Percentiles rank a stretch among this genome's conserved stretches.
These are phyloP conservation scores for Wickerhamiella galacta DNA, from an alignment of 805 yeast species.

Conservation along the genomic window DNA sequence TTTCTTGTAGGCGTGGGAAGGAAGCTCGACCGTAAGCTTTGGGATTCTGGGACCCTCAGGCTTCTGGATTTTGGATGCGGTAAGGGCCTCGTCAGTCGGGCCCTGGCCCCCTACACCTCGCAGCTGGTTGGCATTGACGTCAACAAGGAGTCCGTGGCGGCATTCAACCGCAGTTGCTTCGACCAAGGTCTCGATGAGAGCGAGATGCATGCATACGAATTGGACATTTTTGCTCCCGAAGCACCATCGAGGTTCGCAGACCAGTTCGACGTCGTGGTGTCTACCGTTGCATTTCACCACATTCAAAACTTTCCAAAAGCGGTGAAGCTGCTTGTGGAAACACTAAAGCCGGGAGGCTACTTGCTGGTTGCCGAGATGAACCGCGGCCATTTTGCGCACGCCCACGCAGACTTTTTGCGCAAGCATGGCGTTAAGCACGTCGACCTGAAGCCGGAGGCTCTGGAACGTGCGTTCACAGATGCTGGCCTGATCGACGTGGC, in stretches of 20 bases:
- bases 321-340: background rate
- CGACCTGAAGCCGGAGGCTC: background rate
- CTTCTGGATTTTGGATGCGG: background rate
- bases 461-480: background rate
- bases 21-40: too few species aligned
- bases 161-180: background rate
- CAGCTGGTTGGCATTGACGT: constrained; percentile 1
- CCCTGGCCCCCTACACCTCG: background rate
- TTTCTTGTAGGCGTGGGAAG: too few species aligned
- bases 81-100: background rate
- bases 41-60: background rate
- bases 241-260: background rate
- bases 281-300: background rate
- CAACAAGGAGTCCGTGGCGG: background rate
- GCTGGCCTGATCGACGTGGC: background rate
- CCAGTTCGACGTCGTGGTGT: background rate
- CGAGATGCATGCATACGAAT: background rate
- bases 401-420: background rate
- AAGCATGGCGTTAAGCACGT: background rate
- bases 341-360: background rate
- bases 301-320: background rate
- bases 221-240: background rate
- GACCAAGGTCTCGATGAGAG: background rate
- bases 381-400: background rate
- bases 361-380: background rate